Evolutionary conservation across 257 asterid genomes (phyloP), one percentile per base, ranked within the genome.

Genomic region (Linderniella brevidens): DNA sequence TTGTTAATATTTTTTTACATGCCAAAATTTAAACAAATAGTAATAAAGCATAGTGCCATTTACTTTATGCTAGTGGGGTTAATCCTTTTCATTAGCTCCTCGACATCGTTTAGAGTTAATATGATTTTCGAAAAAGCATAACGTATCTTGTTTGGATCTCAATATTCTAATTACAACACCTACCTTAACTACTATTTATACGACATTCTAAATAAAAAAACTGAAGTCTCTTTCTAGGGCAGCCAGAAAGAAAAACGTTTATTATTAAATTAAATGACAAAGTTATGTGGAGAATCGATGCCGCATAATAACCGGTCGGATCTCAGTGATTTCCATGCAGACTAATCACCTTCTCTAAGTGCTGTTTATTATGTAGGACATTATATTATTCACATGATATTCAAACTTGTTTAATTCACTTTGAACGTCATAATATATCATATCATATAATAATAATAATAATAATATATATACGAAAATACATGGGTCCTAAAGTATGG

Each of bases 201-300:
- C n/a, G 32, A 25, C 32, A 2, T 25, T 25, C 6, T 6, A 25
- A 25, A 25, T 25, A 25, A 6, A 25, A 25, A 25, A 25, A 6
- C 32, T 3, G 6, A 25, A 25, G 54, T 45, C 32, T 54, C 8
- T 37, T 37, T 32, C 4, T 13, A 44, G 41, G 13, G 52, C 15
- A 17, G 47, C 13, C 44, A 15, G 2, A 4, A 49, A 40, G 37
- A 25, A 58, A 29, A 40, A 18, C 29, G 46, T 40, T 12, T 19
- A 15, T 39, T 4, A 2, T 12, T 17, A 48, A 41, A 48, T 8
- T 46, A 16, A 36, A 61, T 25, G 32, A 57, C 17, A 61, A 55
- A 61, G 59, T 52, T 65, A 65, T 62, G 69, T 65, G 72, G 70
- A 65, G 77, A 65, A 70, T 62, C 70, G 77, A 48, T 52, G 68